phyloP scores from a whole-genome alignment of 176 grass and related monocot genomes.

The bread wheat (Triticum aestivum) region DNA sequence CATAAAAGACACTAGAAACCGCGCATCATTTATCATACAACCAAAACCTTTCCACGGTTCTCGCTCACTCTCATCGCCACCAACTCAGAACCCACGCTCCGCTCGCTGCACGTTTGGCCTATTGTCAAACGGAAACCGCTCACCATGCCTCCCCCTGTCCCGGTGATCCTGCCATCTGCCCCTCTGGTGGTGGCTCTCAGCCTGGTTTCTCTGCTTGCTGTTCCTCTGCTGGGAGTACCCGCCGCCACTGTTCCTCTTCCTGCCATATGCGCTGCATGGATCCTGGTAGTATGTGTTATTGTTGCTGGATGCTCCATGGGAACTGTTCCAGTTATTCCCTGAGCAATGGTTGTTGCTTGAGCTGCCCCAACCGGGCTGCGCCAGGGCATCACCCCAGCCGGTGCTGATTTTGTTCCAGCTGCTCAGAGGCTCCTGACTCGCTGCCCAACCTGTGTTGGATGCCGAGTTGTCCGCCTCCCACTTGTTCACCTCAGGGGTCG shows the following conservation, averaged over 20 bases:
- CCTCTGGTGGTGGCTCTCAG: conserved; percentile 13
- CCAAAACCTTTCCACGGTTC: neutral
- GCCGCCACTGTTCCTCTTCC: conserved; percentile 26
- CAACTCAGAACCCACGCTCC: neutral
- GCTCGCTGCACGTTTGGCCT: neutral
- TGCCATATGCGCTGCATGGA: conserved; percentile 15
- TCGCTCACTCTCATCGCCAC: neutral
- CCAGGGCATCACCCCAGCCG: conserved; percentile 32
- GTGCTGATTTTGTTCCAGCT: conserved; percentile 29
- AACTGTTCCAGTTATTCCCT: conserved; percentile 3
- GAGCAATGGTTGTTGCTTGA: conserved; percentile 17
- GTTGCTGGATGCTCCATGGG: conserved; percentile 8
- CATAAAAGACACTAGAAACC: conserved; percentile 8
- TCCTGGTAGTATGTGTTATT: conserved; percentile 35
- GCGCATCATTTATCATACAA: neutral
- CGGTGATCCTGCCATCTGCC: conserved; percentile 26
- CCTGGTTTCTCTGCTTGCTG: conserved; percentile 17
- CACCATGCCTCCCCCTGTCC: conserved; percentile 17
- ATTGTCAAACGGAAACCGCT: conserved; percentile 22
- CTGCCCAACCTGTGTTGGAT: conserved; percentile 19
- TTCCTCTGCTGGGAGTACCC: conserved; percentile 28
- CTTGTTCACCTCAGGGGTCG: conserved; percentile 28
- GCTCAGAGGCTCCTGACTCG: conserved; percentile 16
- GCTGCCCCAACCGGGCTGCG: neutral
- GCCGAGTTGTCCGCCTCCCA: conserved; percentile 31